phyloP scores from a whole-genome alignment of 345 rosid genomes.

The Syzygium oleosum region DNA sequence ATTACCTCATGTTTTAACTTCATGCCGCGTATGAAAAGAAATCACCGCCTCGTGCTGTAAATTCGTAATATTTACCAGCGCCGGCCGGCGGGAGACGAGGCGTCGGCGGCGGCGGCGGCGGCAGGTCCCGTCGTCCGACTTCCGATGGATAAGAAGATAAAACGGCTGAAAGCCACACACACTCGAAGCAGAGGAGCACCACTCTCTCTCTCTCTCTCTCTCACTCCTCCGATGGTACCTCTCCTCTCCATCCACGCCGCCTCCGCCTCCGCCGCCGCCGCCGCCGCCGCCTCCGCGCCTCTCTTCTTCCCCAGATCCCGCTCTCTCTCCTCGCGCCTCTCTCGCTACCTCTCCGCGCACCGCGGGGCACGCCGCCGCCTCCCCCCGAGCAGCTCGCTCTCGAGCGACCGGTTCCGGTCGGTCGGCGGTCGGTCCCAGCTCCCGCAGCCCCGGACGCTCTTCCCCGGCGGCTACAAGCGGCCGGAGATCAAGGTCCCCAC shows the following conservation, averaged over 20 bases:
- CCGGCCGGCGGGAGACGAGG: not conserved
- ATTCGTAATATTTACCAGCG: not conserved
- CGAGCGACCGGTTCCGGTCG: constrained; percentile 7
- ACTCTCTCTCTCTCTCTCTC: not conserved
- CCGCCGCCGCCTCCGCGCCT: constrained; percentile 1
- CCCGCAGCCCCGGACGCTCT: constrained; percentile 56
- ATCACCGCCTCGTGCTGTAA: not conserved
- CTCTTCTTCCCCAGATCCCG: constrained; percentile 7
- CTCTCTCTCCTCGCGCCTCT: constrained; percentile 2
- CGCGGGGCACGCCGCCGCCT: constrained; percentile 21
- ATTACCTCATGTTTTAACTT: not conserved
- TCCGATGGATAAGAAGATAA: not conserved
- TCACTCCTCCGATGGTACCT: constrained; percentile 26
- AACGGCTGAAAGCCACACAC: not conserved
- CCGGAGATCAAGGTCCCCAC: constrained; percentile 73
- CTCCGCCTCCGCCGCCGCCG: not conserved
- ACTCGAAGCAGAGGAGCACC: not conserved
- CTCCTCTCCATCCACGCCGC: constrained; percentile 15
- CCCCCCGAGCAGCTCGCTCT: constrained; percentile 23
- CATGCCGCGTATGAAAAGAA: not conserved
- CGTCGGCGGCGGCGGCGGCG: not conserved
- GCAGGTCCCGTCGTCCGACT: not conserved
- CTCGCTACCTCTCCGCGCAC: constrained; percentile 17
- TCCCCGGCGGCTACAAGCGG: constrained; percentile 91
- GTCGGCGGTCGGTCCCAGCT: constrained; percentile 1